Evolutionary conservation across 1,284 basidiomycete species (phyloP), one percentile per base, ranked within the genome.

Genomic region (Peniophora sp.): DNA sequence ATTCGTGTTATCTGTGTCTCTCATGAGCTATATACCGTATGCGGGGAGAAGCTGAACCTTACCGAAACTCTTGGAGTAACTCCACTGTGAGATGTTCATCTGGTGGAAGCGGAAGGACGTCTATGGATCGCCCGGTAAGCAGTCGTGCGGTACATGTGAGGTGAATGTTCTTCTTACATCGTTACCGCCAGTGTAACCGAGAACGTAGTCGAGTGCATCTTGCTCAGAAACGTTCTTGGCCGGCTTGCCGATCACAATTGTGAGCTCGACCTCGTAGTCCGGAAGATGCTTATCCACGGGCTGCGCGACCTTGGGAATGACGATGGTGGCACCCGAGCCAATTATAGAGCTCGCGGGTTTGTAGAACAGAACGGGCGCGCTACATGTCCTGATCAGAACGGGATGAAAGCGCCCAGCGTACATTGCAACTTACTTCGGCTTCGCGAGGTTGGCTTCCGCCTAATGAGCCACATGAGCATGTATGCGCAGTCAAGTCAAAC

Each of bases 201-300:
- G 73, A 3, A 95, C 83, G 57, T 92, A 90, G 59, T 90, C 80
- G 47, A 92, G 68, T 0, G 92, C 91, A 3, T 92, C 78, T 0
- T 71, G 76, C 58, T 87, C 85, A 0, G 75, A 73, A 8, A 94
- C 89, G 59, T 95, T 69, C 68, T 85, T 88, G 46, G 86, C 85
- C 0, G 79, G 64, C 60, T 85, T 88, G 17, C 89, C 90, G 44
- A 96, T 89, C 52, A 96, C 85, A 55, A 95, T 78, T 35, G 82
- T 88, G 12, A 97, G 70, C 60, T 97, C 93, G 46, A 90, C 85
- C 63, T 97, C 93, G 61, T 92, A 96, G 66, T 97, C 93, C 0
- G 89, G 78, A 2, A 85, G 69, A 57, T 88, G 82, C 46, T 80
- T 81, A 20, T 84, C 74, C 1, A 83, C 74, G 22, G 90, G 90